These are phyloP conservation scores for Backusella liffmaniae DNA, from an alignment of 192 early-diverging fungal genomes.

Conservation along the genomic window DNA sequence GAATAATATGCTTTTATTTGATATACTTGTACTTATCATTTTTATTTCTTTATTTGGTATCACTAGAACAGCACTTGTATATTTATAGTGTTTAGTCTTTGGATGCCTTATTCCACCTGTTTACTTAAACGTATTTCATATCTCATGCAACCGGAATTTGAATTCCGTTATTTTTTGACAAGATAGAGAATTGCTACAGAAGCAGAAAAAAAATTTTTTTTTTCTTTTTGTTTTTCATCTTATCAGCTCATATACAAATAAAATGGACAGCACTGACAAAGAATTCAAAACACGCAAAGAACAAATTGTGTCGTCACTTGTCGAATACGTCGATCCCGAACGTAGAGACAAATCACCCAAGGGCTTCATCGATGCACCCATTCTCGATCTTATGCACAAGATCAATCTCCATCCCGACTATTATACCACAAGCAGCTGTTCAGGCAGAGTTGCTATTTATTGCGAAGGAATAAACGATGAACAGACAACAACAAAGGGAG, in stretches of 20 bases:
- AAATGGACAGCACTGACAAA: not conserved
- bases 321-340: slow-evolving; percentile 38
- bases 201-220: no score
- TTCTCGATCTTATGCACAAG: slow-evolving; percentile 44
- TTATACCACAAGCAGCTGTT: slow-evolving; percentile 54
- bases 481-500: slow-evolving; percentile 39
- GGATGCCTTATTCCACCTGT: no score
- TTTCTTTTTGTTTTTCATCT: no score
- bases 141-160: no score
- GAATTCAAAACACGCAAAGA: slow-evolving; percentile 20
- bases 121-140: no score
- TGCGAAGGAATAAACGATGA: slow-evolving; percentile 42
- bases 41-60: no score
- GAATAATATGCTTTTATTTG: no score
- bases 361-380: slow-evolving; percentile 51
- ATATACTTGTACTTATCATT: no score
- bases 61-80: no score
- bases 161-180: no score
- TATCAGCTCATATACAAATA: not conserved
- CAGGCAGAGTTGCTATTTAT: slow-evolving; percentile 50
- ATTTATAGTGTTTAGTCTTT: no score
- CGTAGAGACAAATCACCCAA: slow-evolving; percentile 53
- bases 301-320: slow-evolving; percentile 24
- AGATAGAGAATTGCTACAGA: no score
- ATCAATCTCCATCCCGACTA: slow-evolving; percentile 54